phyloP scores from a whole-genome alignment of 1,284 basidiomycete species.

The Fomitopsis pinicola region DNA sequence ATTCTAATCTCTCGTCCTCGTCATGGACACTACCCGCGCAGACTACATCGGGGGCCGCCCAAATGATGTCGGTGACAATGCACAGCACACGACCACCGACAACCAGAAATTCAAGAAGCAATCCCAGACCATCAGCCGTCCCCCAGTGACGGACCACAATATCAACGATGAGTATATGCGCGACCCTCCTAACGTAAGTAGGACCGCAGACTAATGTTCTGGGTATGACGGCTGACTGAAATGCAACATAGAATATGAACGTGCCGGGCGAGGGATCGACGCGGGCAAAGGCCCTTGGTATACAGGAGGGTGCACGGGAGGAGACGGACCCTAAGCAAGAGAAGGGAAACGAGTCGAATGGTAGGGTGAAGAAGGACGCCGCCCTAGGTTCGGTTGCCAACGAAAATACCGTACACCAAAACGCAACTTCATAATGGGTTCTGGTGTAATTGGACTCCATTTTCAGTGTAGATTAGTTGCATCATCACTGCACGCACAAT shows the following conservation, averaged over 20 bases:
- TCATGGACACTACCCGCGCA: constrained; percentile 11
- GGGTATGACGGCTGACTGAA: no score
- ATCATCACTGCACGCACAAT: no score
- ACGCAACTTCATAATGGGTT: background rate
- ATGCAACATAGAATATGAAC: constrained; percentile 7
- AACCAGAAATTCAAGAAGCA: constrained; percentile 26
- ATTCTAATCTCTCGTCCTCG: background rate
- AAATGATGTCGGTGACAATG: constrained; percentile 14
- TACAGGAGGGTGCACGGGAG: constrained; percentile 17
- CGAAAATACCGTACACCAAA: constrained; percentile 17
- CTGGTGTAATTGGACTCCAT: no score
- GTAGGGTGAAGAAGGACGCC: constrained; percentile 13
- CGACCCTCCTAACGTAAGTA: constrained; percentile 25
- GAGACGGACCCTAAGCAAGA: constrained; percentile 16
- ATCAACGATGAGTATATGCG: constrained; percentile 31
- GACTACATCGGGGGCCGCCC: constrained; percentile 11
- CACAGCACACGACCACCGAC: constrained; percentile 22
- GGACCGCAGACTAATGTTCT: no score
- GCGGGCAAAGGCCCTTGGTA: constrained; percentile 5
- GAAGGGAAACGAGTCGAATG: constrained; percentile 11
- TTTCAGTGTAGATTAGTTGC: no score
- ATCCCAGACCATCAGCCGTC: constrained; percentile 25
- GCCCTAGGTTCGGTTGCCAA: constrained; percentile 12
- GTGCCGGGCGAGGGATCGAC: constrained; percentile 4
- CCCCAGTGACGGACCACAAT: constrained; percentile 26